Evolutionary conservation across 805 yeast species (phyloP).

Genomic region (Sugiyamaella floridensis): DNA sequence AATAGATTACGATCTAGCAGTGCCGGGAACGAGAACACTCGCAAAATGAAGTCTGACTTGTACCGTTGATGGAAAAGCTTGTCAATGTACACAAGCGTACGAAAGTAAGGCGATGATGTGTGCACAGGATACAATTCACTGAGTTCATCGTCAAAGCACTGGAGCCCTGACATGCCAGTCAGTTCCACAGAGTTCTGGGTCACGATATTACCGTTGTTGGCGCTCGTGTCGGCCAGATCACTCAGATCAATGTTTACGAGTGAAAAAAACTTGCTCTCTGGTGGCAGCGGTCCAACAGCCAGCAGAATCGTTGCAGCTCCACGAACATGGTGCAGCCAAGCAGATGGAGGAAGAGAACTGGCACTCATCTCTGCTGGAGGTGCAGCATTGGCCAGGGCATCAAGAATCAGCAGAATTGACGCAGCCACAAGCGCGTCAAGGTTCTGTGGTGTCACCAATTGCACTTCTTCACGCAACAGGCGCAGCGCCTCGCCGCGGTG

Average conservation of each 20-base stretch:
- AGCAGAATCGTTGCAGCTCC: conserved; percentile 95
- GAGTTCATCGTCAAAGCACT: conserved; percentile 79
- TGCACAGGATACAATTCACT: conserved; percentile 83
- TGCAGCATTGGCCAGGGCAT: conserved; percentile 76
- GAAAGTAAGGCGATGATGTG: conserved; percentile 73
- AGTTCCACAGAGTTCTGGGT: conserved; percentile 6
- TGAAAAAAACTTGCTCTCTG: conserved; percentile 56
- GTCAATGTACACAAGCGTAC: conserved; percentile 81
- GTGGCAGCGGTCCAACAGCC: conserved; percentile 90
- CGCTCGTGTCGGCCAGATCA: conserved; percentile 57
- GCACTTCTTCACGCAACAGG: conserved; percentile 74
- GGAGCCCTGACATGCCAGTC: conserved; percentile 25
- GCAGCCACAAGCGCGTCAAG: conserved; percentile 86
- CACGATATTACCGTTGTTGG: not conserved
- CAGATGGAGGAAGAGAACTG: conserved; percentile 74
- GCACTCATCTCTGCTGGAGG: conserved; percentile 43
- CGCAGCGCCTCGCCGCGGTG: conserved; percentile 85
- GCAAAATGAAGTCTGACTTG: conserved; percentile 75
- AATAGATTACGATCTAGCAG: conserved; percentile 74
- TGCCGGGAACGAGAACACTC: conserved; percentile 92
- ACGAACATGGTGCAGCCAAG: conserved; percentile 95
- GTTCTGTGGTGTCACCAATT: conserved; percentile 73
- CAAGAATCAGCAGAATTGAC: conserved; percentile 84
- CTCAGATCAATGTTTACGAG: conserved; percentile 82
- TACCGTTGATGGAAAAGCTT: conserved; percentile 69